A percentile compares a stretch with the other conserved stretches of the same genome.
These are phyloP conservation scores for Sisymbrium irio DNA, from an alignment of 345 rosid species.

Conservation along the genomic window DNA sequence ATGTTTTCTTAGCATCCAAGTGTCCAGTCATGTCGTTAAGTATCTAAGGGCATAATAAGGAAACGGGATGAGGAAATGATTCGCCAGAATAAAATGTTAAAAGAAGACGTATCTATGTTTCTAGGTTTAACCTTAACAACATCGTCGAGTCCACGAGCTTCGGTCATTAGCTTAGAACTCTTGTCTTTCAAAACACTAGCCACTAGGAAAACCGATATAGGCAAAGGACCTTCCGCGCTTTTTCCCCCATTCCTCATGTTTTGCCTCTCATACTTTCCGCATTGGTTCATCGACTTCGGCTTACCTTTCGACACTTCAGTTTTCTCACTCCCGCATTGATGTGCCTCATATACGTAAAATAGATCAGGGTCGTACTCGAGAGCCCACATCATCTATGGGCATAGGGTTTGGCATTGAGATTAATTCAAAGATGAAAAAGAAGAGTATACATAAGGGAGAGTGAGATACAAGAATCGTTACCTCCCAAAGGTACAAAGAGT, in stretches of 20 bases:
- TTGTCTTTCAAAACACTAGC: conserved; percentile 96
- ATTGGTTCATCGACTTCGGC: conserved; percentile 60
- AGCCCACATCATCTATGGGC: conserved; percentile 99
- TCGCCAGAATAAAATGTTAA: not conserved
- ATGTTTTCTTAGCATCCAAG: conserved; percentile 86
- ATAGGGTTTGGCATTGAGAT: not conserved
- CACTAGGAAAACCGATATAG: conserved; percentile 91
- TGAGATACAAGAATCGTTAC: conserved; percentile 38
- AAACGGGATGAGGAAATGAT: not conserved
- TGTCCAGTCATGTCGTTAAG: conserved; percentile 86
- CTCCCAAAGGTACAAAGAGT: conserved; percentile 98
- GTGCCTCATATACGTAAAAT: conserved; percentile 61
- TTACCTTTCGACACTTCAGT: conserved; percentile 54
- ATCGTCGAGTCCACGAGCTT: conserved; percentile 95
- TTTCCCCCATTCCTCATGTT: conserved; percentile 61
- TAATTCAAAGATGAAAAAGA: conserved; percentile 10
- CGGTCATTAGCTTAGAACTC: conserved; percentile 69
- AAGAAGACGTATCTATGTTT: not conserved
- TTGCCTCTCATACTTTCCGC: conserved; percentile 89
- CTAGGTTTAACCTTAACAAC: conserved; percentile 66
- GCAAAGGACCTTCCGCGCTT: conserved; percentile 61
- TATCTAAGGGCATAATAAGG: conserved; percentile 45
- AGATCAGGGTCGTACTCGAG: conserved; percentile 88
- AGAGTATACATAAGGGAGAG: not conserved
- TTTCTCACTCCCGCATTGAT: conserved; percentile 43